phyloP scores from a whole-genome alignment of 1,284 basidiomycete genomes.

The Trichosporon sp. region DNA sequence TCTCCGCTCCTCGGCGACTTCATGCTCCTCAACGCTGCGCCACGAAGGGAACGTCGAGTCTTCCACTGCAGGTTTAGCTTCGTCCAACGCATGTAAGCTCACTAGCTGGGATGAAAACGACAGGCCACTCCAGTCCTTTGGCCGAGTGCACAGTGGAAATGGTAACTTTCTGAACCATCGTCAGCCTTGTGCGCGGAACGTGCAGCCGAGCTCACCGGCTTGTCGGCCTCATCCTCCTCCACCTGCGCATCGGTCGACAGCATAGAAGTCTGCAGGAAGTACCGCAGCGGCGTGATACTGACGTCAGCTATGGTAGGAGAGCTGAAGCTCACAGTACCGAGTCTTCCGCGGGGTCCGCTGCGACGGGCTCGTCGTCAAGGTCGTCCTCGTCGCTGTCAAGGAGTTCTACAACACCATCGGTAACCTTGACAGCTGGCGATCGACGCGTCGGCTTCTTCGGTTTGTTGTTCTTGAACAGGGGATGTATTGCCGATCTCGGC shows the following conservation, averaged over 20 bases:
- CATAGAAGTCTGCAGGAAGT: conserved; percentile 78
- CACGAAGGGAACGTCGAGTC: conserved; percentile 73
- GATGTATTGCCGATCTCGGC: conserved; percentile 21
- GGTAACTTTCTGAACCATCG: conserved; percentile 64
- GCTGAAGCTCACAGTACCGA: conserved; percentile 17
- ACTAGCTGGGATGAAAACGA: conserved; percentile 49
- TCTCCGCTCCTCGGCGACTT: conserved; percentile 76
- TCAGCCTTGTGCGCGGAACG: background rate
- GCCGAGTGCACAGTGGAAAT: conserved; percentile 84
- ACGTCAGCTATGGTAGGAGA: background rate
- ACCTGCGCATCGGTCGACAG: conserved; percentile 74
- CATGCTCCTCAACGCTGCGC: conserved; percentile 58
- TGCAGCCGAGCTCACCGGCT: conserved; percentile 11
- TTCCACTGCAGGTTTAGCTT: conserved; percentile 56
- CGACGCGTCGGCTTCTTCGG: background rate
- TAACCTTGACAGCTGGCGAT: conserved; percentile 7
- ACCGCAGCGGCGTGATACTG: conserved; percentile 65
- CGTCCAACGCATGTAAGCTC: conserved; percentile 6
- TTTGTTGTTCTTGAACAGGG: conserved; percentile 27
- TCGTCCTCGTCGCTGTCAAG: conserved; percentile 40
- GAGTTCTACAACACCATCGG: conserved; percentile 34
- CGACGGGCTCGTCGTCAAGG: conserved; percentile 6
- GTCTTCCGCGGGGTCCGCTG: background rate
- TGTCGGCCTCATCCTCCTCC: conserved; percentile 54
- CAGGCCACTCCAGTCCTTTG: conserved; percentile 89